Evolutionary conservation across 768 basidiomycete species (phyloP).

Genomic region (Leccinum boreale): DNA sequence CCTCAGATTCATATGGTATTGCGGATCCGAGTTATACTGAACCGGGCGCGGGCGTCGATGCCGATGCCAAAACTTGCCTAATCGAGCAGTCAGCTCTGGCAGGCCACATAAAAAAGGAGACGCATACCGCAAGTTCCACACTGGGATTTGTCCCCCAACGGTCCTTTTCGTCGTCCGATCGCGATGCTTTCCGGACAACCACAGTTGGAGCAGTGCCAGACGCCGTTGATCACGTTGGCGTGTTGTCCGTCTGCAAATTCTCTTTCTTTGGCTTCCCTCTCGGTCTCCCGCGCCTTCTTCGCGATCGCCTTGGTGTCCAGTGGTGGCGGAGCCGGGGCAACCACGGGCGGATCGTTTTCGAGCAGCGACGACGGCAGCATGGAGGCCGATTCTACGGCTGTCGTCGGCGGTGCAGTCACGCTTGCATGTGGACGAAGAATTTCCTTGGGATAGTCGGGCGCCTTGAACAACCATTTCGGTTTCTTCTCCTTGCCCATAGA

Average conservation of each 20-base stretch:
- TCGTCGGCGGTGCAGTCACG: constrained; percentile 62
- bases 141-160: constrained; percentile 84
- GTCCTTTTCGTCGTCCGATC: constrained; percentile 83
- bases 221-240: constrained; percentile 74
- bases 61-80: constrained; percentile 89
- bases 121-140: constrained; percentile 88
- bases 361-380: constrained; percentile 52
- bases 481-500: constrained; percentile 60
- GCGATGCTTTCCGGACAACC: constrained; percentile 88
- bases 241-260: constrained; percentile 84
- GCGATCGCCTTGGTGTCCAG: constrained; percentile 51
- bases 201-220: constrained; percentile 96
- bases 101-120: not conserved
- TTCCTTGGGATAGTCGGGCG: constrained; percentile 53
- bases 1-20: constrained; percentile 58
- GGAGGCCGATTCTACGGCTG: constrained; percentile 59
- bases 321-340: constrained; percentile 27
- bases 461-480: constrained; percentile 68
- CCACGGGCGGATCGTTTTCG: constrained; percentile 56
- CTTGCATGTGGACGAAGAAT: constrained; percentile 61
- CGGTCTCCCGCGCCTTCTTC: constrained; percentile 69
- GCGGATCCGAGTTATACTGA: constrained; percentile 73
- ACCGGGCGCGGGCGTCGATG: constrained; percentile 80
- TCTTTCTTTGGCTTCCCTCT: constrained; percentile 79
- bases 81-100: constrained; percentile 1